Conservation (phyloP, 768 basidiomycete species). For the Leccinum incarnatum region DNA sequence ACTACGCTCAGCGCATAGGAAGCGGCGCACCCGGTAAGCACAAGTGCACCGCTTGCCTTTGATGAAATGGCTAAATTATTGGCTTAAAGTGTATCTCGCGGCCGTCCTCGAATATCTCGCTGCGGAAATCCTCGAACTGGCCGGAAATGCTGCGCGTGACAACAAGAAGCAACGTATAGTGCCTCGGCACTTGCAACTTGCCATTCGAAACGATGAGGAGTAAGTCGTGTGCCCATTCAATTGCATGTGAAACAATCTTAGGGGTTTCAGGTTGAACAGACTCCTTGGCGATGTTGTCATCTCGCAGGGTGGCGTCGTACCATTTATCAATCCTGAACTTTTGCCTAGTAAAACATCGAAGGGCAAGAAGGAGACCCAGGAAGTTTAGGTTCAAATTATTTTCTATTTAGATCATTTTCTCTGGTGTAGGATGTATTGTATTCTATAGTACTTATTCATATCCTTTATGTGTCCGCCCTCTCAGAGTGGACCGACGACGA, state of each 20-base stretch:
- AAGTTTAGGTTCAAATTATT: conserved; percentile 33
- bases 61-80: not conserved
- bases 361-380: conserved; percentile 52
- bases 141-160: conserved; percentile 53
- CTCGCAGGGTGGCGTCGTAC: conserved; percentile 61
- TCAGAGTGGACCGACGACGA: no score
- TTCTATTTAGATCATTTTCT: conserved; percentile 18
- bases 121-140: conserved; percentile 62
- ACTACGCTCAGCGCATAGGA: conserved; percentile 58
- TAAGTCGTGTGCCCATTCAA: conserved; percentile 8
- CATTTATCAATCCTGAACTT: conserved; percentile 50
- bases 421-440: conserved; percentile 32
- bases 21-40: conserved; percentile 46
- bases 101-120: conserved; percentile 62
- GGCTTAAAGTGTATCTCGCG: conserved; percentile 50
- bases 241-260: not conserved
- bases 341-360: conserved; percentile 51
- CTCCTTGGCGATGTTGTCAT: conserved; percentile 51
- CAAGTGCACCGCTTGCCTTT: no score
- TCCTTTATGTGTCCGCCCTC: conserved; percentile 1
- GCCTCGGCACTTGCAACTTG: conserved; percentile 63
- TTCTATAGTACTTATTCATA: conserved; percentile 31
- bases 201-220: conserved; percentile 64
- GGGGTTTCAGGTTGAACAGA: conserved; percentile 31
- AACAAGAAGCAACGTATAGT: conserved; percentile 64